Conservation (phyloP, 1,284 basidiomycete genomes). For the Porphyrellus sp. region DNA sequence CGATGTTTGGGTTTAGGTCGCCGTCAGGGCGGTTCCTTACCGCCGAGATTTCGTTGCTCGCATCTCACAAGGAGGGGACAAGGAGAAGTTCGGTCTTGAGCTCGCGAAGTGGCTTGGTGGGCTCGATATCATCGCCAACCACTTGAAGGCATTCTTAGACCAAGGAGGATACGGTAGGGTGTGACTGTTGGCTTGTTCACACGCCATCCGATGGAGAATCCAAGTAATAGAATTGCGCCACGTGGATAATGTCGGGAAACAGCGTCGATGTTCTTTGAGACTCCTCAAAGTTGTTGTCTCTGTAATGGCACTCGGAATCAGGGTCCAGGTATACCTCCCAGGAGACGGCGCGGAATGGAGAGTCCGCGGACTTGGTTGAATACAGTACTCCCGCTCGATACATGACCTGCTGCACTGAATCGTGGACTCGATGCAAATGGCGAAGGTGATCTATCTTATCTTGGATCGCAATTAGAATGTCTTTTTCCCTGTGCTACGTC, state of each 20-base stretch:
- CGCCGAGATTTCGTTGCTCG: conserved; percentile 84
- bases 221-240: conserved; percentile 21
- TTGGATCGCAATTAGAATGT: conserved; percentile 1
- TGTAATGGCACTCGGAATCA: not conserved
- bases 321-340: not conserved
- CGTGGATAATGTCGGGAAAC: conserved; percentile 11
- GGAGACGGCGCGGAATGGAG: conserved; percentile 12
- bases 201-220: conserved; percentile 20
- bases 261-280: conserved; percentile 2
- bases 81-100: conserved; percentile 72
- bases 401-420: not conserved
- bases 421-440: not conserved
- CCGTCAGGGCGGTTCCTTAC: conserved; percentile 90
- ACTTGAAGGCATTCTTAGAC: conserved; percentile 66
- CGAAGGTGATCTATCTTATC: conserved; percentile 1
- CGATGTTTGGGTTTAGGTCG: conserved; percentile 57
- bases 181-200: conserved; percentile 9
- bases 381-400: conserved; percentile 5
- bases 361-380: conserved; percentile 26
- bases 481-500: not conserved
- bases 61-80: conserved; percentile 78
- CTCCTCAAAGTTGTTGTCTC: conserved; percentile 8
- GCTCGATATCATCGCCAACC: conserved; percentile 68
- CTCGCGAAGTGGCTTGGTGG: conserved; percentile 79
- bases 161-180: conserved; percentile 65